These are phyloP conservation scores for Rhodamnia argentea DNA, from an alignment of 345 rosid species.

Conservation along the genomic window DNA sequence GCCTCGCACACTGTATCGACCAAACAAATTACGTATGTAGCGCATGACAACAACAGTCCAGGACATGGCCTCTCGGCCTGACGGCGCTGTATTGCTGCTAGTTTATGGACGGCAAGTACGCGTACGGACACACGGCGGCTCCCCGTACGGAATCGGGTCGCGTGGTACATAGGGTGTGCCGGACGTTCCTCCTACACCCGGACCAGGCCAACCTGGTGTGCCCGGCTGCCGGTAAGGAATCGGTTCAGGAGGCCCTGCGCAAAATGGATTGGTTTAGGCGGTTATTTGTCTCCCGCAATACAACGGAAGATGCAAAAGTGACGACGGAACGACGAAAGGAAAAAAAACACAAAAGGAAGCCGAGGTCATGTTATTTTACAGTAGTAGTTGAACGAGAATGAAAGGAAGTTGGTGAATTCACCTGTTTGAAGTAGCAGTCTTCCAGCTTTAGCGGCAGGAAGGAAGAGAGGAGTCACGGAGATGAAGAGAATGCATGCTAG, in stretches of 20 bases:
- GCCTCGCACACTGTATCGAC: too few species aligned
- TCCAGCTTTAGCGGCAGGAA: neutral
- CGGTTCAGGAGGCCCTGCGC: neutral
- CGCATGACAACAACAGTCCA: too few species aligned
- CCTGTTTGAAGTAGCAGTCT: neutral
- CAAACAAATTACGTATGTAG: too few species aligned
- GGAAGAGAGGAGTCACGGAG: neutral
- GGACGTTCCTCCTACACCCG: neutral
- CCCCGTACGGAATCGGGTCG: too few species aligned
- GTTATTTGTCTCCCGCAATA: neutral
- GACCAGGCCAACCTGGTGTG: neutral
- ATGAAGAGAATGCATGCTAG: neutral
- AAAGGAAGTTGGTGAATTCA: neutral
- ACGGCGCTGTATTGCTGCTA: too few species aligned
- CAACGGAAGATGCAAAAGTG: neutral
- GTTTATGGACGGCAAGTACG: too few species aligned
- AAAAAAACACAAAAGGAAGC: too few species aligned
- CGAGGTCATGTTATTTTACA: neutral
- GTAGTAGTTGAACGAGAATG: neutral
- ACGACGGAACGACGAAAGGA: neutral
- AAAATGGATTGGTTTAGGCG: too few species aligned
- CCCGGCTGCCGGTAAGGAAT: neutral
- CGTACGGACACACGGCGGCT: neutral
- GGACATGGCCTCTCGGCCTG: too few species aligned
- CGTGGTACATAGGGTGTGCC: neutral